Base-by-base conservation (phyloP, 2,329 filamentous ascomycete genomes). In the Passalora sequoiae region DNA sequence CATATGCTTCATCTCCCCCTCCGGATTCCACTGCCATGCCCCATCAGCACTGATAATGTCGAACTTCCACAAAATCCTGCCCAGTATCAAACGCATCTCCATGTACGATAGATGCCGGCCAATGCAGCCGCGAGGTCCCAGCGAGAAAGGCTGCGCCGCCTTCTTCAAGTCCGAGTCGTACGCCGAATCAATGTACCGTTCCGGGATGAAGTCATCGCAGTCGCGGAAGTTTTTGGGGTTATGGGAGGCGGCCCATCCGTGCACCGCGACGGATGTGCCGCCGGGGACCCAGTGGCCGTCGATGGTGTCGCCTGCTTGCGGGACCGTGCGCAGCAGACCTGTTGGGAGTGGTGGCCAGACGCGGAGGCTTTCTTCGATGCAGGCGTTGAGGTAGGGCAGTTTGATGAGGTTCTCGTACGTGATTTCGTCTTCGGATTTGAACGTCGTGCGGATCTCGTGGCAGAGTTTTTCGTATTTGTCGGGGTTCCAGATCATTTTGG, bases 341-440 rank as follows among this genome's bases (percentile, higher is more conserved):
- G 28, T 12, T 8, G 40, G 33, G 5, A 47, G 24, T 4, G 39
- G 31, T 5, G 40, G 20, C 16, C 44, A 40, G 17, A 47, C 22
- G 7, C 45, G 35, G 29, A 47, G 30, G 12, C 20, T 40, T 38
- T 47, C 45, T 15, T 41, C 35, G 10, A 40, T 25, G 29, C 35
- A 20, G 4, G 45, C 40, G 4, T 39, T 36, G 38, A 56, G 51
- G 30, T 55, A 55, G 12, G 8, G 4, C 33, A 37, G 17, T 8
- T 16, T 16, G n/a, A 19, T 33, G 15, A 33, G 16, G 15, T 19
- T 33, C 13, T 33, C 16, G 7, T 19, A 13, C 6, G 30, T 33
- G 15, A 33, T 33, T 9, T 33, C 30, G 3, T 33, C 30, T 6
- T 7, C 9, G 15, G 1, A 10, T 19, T 33, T 33, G 30, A 33